phyloP scores from a whole-genome alignment of 179 eudicot genomes.

The Vitellaria paradoxa region DNA sequence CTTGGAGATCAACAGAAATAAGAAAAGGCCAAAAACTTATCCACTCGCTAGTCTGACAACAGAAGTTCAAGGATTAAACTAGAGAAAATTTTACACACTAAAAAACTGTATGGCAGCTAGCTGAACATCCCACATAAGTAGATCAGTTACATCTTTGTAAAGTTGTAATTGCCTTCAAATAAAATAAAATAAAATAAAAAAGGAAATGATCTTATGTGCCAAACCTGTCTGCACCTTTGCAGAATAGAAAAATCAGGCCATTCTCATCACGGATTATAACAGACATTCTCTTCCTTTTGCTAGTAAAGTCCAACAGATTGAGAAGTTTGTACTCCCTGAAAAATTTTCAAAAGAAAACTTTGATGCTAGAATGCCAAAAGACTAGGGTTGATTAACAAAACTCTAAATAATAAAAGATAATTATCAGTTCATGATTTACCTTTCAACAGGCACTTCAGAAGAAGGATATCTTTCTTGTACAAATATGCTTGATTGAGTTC shows the following conservation, averaged over 20 bases:
- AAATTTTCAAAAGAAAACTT: neutral
- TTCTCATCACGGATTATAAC: conserved; percentile 74
- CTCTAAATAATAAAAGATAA: neutral
- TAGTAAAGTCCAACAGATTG: conserved; percentile 78
- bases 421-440: conserved; percentile 36
- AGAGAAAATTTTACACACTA: neutral
- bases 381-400: neutral
- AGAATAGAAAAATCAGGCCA: conserved; percentile 78
- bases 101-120: neutral
- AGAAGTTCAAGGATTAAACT: conserved; percentile 1
- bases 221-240: conserved; percentile 85
- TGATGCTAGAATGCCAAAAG: neutral
- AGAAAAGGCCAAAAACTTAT: neutral
- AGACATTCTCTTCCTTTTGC: conserved; percentile 97
- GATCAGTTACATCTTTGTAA: neutral
- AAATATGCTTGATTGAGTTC: conserved; percentile 81
- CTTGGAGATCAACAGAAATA: conserved; percentile 1
- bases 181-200: neutral
- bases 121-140: neutral
- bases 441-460: conserved; percentile 59
- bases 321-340: conserved; percentile 87
- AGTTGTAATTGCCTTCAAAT: neutral
- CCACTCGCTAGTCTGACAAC: neutral
- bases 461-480: conserved; percentile 72
- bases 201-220: conserved; percentile 1